Percentiles rank a stretch among this genome's conserved stretches.
Evolutionary conservation across 768 basidiomycete genomes (phyloP).

Genomic region (Collybia mongolica): DNA sequence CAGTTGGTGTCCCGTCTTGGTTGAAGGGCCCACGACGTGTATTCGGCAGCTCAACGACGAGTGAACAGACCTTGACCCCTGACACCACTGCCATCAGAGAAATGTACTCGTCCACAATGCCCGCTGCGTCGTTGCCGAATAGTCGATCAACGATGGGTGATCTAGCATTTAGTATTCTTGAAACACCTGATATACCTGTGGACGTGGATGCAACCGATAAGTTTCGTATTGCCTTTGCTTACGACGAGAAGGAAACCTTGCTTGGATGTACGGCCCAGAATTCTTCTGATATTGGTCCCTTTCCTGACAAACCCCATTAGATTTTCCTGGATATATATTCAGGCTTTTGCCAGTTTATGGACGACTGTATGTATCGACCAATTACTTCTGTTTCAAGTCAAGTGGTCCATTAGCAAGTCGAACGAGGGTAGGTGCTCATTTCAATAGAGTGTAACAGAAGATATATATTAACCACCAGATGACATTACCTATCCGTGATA

Average conservation of each 20-base stretch:
- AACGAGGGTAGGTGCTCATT: slow-evolving; percentile 67
- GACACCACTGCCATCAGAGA: slow-evolving; percentile 49
- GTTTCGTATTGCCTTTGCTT: slow-evolving; percentile 80
- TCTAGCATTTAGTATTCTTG: slow-evolving; percentile 79
- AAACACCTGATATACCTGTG: slow-evolving; percentile 61
- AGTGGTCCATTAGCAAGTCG: slow-evolving; percentile 74
- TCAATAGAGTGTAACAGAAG: too few relatives aligned
- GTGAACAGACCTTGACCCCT: slow-evolving; percentile 24
- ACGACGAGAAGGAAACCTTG: slow-evolving; percentile 83
- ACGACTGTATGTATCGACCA: slow-evolving; percentile 86
- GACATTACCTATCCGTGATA: slow-evolving; percentile 89
- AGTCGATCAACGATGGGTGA: slow-evolving; percentile 48
- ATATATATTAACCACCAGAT: slow-evolving; percentile 53
- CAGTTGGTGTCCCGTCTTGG: slow-evolving; percentile 72
- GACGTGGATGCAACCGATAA: slow-evolving; percentile 71
- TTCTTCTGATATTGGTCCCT: not conserved
- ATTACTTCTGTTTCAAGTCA: slow-evolving; percentile 94
- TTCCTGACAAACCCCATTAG: slow-evolving; percentile 37
- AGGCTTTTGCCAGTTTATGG: slow-evolving; percentile 89
- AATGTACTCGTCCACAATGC: slow-evolving; percentile 50
- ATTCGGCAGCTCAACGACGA: slow-evolving; percentile 27
- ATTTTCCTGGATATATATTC: slow-evolving; percentile 88
- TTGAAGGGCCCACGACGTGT: slow-evolving; percentile 50
- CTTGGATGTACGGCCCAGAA: slow-evolving; percentile 72
- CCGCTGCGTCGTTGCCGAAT: slow-evolving; percentile 23